phyloP scores from a whole-genome alignment of 495 filamentous ascomycete species.

The Thozetella sp. region DNA sequence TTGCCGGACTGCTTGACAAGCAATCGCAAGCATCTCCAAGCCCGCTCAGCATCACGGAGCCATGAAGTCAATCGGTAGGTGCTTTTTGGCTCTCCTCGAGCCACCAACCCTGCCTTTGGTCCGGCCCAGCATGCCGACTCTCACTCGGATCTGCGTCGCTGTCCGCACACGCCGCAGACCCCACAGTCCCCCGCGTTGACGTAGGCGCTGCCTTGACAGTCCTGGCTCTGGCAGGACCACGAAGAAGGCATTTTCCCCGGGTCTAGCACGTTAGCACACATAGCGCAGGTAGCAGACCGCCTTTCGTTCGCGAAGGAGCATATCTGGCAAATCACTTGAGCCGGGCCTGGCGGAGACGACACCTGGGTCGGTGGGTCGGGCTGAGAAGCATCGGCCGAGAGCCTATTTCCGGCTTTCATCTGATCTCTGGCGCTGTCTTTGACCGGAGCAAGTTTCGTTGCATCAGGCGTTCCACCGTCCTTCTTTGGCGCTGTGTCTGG shows the following conservation, averaged over 20 bases:
- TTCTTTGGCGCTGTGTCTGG: background rate
- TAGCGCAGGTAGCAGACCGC: constrained; percentile 53
- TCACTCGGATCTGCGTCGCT: constrained; percentile 12
- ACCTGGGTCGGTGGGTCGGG: background rate
- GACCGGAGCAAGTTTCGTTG: background rate
- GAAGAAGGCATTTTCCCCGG: constrained; percentile 41
- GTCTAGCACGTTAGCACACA: constrained; percentile 69
- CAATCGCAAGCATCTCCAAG: too few species aligned
- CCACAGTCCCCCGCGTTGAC: constrained; percentile 66
- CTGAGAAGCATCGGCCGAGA: background rate
- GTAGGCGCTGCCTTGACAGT: constrained; percentile 56
- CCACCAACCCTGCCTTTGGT: background rate
- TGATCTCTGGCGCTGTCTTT: background rate
- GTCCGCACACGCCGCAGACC: constrained; percentile 68
- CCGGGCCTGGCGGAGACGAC: constrained; percentile 33
- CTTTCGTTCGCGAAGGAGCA: constrained; percentile 64
- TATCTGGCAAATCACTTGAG: constrained; percentile 31
- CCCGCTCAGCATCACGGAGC: too few species aligned
- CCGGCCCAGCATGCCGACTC: background rate
- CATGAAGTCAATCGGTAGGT: too few species aligned
- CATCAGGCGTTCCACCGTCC: background rate
- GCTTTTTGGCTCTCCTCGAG: too few species aligned
- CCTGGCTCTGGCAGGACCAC: constrained; percentile 61
- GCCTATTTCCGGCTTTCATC: background rate
- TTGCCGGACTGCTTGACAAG: too few species aligned